phyloP scores from a whole-genome alignment of 192 early-diverging fungal genomes.

The Phlyctochytrium bullatum region DNA sequence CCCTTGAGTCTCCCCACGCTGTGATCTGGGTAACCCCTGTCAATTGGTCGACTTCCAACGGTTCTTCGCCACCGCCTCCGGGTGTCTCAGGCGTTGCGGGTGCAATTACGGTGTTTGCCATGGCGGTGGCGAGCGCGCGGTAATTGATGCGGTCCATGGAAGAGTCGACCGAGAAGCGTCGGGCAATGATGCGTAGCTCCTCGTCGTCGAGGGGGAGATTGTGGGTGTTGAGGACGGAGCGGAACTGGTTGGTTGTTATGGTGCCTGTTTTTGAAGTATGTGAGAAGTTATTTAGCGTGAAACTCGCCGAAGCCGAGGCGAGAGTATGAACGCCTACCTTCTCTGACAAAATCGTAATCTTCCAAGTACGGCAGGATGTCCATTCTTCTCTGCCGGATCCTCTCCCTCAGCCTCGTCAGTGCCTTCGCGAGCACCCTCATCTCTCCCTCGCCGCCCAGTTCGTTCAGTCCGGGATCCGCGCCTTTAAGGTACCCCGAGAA shows the following conservation, averaged over 20 bases:
- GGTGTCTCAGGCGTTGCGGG: too few species aligned
- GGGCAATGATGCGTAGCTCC: constrained; percentile 40
- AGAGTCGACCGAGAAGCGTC: constrained; percentile 34
- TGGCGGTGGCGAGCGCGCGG: constrained; percentile 30
- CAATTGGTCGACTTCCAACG: too few species aligned
- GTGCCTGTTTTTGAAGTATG: constrained; percentile 34
- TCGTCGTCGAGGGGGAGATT: constrained; percentile 40
- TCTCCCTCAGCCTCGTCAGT: constrained; percentile 28
- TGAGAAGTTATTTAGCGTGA: too few species aligned
- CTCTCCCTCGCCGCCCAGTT: constrained; percentile 19
- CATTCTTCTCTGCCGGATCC: constrained; percentile 32
- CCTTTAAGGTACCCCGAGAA: constrained; percentile 32
- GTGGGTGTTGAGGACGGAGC: constrained; percentile 41
- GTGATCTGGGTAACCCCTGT: too few species aligned
- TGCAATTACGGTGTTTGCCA: too few species aligned
- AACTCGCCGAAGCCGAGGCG: too few species aligned
- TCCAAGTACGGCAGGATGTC: constrained; percentile 47
- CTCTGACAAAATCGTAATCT: constrained; percentile 51
- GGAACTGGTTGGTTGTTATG: constrained; percentile 51
- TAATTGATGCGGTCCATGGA: constrained; percentile 47
- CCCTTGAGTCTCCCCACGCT: too few species aligned
- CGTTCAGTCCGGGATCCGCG: constrained; percentile 4
- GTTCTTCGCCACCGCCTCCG: not conserved
- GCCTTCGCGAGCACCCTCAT: constrained; percentile 29
- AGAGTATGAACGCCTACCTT: constrained; percentile 43